Percentiles rank a stretch among this genome's conserved stretches.
phyloP scores from a whole-genome alignment of 2,329 filamentous ascomycete species.

The Penicillium expansum region DNA sequence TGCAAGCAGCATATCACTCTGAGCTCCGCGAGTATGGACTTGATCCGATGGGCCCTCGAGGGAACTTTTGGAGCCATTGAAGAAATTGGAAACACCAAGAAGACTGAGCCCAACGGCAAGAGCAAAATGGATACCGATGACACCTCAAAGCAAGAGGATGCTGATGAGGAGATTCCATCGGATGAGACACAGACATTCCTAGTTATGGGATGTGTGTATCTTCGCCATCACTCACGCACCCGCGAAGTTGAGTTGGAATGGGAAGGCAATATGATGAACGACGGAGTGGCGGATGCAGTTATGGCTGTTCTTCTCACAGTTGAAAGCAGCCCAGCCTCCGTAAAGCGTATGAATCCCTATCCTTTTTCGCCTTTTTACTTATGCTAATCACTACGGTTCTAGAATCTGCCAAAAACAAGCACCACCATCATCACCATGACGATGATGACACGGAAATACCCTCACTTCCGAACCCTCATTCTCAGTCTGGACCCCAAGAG shows the following conservation, averaged over 20 bases:
- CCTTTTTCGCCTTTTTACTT: neutral
- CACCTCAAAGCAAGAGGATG: conserved; percentile 37
- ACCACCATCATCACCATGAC: conserved; percentile 48
- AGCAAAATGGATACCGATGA: conserved; percentile 38
- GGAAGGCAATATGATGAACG: conserved; percentile 97
- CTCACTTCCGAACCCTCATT: conserved; percentile 66
- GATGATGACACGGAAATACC: conserved; percentile 38
- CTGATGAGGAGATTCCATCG: conserved; percentile 46
- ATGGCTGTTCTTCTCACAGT: conserved; percentile 89
- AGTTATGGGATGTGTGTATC: conserved; percentile 86
- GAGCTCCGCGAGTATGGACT: conserved; percentile 80
- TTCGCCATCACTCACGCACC: conserved; percentile 68
- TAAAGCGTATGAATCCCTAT: conserved; percentile 66
- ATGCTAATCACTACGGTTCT: conserved; percentile 18
- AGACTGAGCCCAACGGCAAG: conserved; percentile 7
- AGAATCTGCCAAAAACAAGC: conserved; percentile 63
- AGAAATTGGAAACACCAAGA: conserved; percentile 35
- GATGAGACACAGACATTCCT: conserved; percentile 48
- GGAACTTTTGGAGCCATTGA: conserved; percentile 89
- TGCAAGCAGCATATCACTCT: conserved; percentile 90
- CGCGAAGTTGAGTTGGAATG: conserved; percentile 89
- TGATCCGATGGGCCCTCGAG: conserved; percentile 91
- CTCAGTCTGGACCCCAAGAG: conserved; percentile 67
- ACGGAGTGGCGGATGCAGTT: conserved; percentile 95
- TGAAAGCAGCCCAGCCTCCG: conserved; percentile 89